Evolutionary conservation across 2,329 filamentous ascomycete species (phyloP).

Genomic region (Alternaria arborescens): DNA sequence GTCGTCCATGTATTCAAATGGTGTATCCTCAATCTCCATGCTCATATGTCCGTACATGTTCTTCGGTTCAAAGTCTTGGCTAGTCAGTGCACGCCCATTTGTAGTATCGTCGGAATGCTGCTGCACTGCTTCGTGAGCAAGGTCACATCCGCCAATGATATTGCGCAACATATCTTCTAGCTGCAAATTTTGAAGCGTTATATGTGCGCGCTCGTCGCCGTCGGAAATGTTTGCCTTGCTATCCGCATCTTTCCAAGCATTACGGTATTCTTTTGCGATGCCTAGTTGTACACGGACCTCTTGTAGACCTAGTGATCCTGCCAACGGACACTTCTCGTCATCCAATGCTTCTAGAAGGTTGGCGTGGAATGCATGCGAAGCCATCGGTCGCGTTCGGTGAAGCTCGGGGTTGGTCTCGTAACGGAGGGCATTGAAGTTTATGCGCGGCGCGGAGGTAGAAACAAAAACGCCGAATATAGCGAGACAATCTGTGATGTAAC

Average conservation of each 20-base stretch:
- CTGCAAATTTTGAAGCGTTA: slow-evolving; percentile 67
- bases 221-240: slow-evolving; percentile 45
- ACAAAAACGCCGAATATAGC: slow-evolving; percentile 68
- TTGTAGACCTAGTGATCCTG: slow-evolving; percentile 63
- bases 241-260: slow-evolving; percentile 75
- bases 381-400: slow-evolving; percentile 29
- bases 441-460: slow-evolving; percentile 26
- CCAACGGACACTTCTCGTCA: slow-evolving; percentile 64
- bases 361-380: slow-evolving; percentile 69
- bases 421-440: slow-evolving; percentile 43
- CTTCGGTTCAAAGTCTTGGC: slow-evolving; percentile 33
- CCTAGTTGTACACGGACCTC: slow-evolving; percentile 67
- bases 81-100: slow-evolving; percentile 22
- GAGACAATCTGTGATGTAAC: slow-evolving; percentile 73
- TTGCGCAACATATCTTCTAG: slow-evolving; percentile 66
- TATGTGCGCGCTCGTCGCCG: slow-evolving; percentile 33
- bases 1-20: slow-evolving; percentile 47
- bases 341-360: slow-evolving; percentile 72
- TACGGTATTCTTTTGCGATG: slow-evolving; percentile 74
- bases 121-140: slow-evolving; percentile 59
- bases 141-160: slow-evolving; percentile 68
- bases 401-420: slow-evolving; percentile 43
- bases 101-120: slow-evolving; percentile 9
- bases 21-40: slow-evolving; percentile 35
- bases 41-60: slow-evolving; percentile 6